These are phyloP conservation scores for Fusarium neocosmosporiellum DNA, from an alignment of 2,329 filamentous ascomycete species.

Conservation along the genomic window DNA sequence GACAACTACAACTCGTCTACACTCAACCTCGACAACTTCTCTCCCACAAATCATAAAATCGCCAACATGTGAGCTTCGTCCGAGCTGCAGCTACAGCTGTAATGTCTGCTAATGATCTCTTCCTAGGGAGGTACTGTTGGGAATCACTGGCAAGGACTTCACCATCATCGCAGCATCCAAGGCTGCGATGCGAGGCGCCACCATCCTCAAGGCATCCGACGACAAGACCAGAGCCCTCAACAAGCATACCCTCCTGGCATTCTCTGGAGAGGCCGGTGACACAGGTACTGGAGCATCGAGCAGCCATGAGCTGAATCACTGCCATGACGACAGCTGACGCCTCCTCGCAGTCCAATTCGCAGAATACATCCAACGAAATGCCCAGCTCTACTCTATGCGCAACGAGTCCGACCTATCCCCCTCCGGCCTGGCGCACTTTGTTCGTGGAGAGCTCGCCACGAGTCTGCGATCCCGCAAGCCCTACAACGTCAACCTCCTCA, in stretches of 20 bases:
- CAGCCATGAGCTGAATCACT: slow-evolving; percentile 4
- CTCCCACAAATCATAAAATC: slow-evolving; percentile 28
- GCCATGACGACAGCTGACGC: slow-evolving; percentile 37
- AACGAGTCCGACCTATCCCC: slow-evolving; percentile 94
- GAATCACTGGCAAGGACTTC: slow-evolving; percentile 99
- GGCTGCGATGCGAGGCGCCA: slow-evolving; percentile 97
- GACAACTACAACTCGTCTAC: slow-evolving; percentile 37
- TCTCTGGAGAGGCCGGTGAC: slow-evolving; percentile 95
- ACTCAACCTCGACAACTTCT: slow-evolving; percentile 23
- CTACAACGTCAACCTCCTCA: slow-evolving; percentile 95
- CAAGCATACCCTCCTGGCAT: slow-evolving; percentile 94
- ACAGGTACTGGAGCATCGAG: slow-evolving; percentile 69
- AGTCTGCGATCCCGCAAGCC: slow-evolving; percentile 92
- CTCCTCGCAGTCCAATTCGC: slow-evolving; percentile 86
- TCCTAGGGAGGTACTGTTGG: slow-evolving; percentile 92
- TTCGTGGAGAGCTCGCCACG: slow-evolving; percentile 90
- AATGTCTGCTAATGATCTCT: slow-evolving; percentile 21
- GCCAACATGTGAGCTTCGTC: slow-evolving; percentile 40
- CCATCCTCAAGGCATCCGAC: slow-evolving; percentile 92
- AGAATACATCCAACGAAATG: slow-evolving; percentile 98
- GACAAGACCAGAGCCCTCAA: slow-evolving; percentile 96
- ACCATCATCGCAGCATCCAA: slow-evolving; percentile 97
- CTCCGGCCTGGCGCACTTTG: slow-evolving; percentile 89
- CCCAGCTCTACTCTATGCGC: slow-evolving; percentile 98
- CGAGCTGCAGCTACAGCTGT: slow-evolving; percentile 21